Evolutionary conservation across 163 green algal genomes (phyloP), one percentile per base, ranked within the genome.

Genomic region (Prototheca cutis): DNA sequence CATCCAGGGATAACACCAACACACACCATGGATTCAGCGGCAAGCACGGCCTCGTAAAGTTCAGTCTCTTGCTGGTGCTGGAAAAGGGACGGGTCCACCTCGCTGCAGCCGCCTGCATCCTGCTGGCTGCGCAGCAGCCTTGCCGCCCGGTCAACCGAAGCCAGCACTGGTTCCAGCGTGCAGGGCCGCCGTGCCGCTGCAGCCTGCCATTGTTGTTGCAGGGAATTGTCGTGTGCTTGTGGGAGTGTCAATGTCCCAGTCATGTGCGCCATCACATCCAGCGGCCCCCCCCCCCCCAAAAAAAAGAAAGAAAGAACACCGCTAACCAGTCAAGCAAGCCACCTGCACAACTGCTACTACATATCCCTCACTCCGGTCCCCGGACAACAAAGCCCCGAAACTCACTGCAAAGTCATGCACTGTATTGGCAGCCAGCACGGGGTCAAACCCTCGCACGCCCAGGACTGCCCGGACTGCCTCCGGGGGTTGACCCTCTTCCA

Each of bases 401-500:
- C 65, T 40, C 36, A 74, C 62, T 63, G 56, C 63, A 59, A 97
- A 77, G 64, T 95, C 65, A 8, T 63, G 58, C 0, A 81, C 88
- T 3, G 88, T 87, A 17, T 55, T 32, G 1, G 78, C 71, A 2
- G 87, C 88, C 6, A 90, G 70, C 13, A 79, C 76, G 2, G 89
- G 85, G 65, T 94, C 59, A 25, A 78, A 57, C 1, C 76, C 78
- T 2, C 87, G 77, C 74, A 97, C 84, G 10, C 66, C 68, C 40
- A 98, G 77, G 53, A 92, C 87, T 1, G 88, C 85, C 0, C 91
- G 77, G 40, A 96, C 91, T 62, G 72, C 75, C 68, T 93, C 83
- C 10, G 84, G 57, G n/a, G 58, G 31, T 36, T 53, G 27, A 8
- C 81, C 90, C 1, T 64, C 55, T 59, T 97, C 88, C 2, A 90